Base-by-base conservation (phyloP, 2,329 filamentous ascomycete genomes). In the Boeremia exigua region DNA sequence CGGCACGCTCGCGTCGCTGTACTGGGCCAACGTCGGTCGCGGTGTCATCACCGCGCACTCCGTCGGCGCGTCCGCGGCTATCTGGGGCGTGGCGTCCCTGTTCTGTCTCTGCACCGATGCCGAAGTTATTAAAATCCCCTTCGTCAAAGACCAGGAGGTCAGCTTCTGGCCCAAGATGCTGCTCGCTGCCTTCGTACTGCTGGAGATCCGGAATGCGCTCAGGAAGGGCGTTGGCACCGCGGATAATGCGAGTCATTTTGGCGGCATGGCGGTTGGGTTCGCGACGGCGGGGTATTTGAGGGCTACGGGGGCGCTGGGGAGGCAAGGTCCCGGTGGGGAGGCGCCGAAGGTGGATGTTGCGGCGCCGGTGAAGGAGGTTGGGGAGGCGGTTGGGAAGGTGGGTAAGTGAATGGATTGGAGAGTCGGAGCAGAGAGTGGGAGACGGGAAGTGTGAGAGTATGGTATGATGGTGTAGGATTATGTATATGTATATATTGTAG, bases 231-330 rank as follows among this genome's bases (percentile, higher is more conserved):
- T 42, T 11, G 48, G 53, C 2, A 63, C 54, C 0, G 63, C 70
- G 61, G 74, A 76, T 37, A 71, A 76, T 62, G 71, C 70, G 1
- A 71, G 69, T 57, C 74, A 76, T 68, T 69, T 75, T 56, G 73
- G 72, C 0, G 74, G 74, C 9, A 67, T 73, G 53, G 12, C 61
- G 4, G 64, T 67, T 0, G 74, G 74, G 0, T 57, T 67, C 2
- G 46, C 46, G 5, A 65, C 66, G 0, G 74, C 69, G 15, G 68
- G 67, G 2, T 70, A 65, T 39, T n/a, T 74, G 61, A 53, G 64
- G 14, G 19, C 19, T 65, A 56, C 2, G 66, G 54, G 7, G 71
- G 70, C 3, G 71, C 59, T 6, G 39, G 19, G 29, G 10, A 19
- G 23, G 15, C 6, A 23, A 5, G 19, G n/a, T n/a, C n/a, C 19